These are phyloP conservation scores for Adiantum capillusveneris DNA, from an alignment of 75 land plant species.

Conservation along the genomic window DNA sequence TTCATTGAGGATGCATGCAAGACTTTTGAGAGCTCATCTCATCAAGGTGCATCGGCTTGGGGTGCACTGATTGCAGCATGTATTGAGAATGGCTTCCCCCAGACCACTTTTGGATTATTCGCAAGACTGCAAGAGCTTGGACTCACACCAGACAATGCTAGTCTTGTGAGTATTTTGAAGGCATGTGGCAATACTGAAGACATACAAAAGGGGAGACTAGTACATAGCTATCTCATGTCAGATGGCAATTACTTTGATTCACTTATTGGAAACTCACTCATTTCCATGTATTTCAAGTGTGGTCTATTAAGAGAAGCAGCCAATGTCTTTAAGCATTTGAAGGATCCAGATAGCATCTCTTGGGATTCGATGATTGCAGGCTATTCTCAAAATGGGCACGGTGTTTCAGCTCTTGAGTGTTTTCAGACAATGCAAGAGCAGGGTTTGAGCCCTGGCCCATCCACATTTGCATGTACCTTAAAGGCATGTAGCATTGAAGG, in stretches of 20 bases:
- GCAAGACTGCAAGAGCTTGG: conserved; percentile 26
- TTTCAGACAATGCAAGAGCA: conserved; percentile 35
- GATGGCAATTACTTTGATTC: conserved; percentile 29
- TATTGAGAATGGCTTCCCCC: conserved; percentile 37
- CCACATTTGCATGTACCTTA: conserved; percentile 26
- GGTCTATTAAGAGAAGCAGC: conserved; percentile 24
- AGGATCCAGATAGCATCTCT: conserved; percentile 16
- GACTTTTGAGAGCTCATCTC: conserved; percentile 32
- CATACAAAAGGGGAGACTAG: conserved; percentile 30
- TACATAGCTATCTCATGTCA: conserved; percentile 25
- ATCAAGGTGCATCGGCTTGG: conserved; percentile 24
- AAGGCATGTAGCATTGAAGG: not conserved
- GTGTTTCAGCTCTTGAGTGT: conserved; percentile 18
- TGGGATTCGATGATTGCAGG: conserved; percentile 63
- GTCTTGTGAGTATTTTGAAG: conserved; percentile 28
- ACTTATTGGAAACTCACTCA: conserved; percentile 29
- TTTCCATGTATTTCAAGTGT: conserved; percentile 53
- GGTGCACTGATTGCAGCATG: conserved; percentile 45
- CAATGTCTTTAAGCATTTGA: conserved; percentile 23
- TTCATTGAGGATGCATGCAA: not conserved
- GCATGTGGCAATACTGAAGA: conserved; percentile 27
- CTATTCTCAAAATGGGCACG: conserved; percentile 43
- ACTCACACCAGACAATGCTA: conserved; percentile 32
- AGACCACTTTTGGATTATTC: conserved; percentile 36
- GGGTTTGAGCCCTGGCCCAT: conserved; percentile 18